Conservation (phyloP, 2,329 filamentous ascomycete genomes). For the Colletotrichum nymphaeae region DNA sequence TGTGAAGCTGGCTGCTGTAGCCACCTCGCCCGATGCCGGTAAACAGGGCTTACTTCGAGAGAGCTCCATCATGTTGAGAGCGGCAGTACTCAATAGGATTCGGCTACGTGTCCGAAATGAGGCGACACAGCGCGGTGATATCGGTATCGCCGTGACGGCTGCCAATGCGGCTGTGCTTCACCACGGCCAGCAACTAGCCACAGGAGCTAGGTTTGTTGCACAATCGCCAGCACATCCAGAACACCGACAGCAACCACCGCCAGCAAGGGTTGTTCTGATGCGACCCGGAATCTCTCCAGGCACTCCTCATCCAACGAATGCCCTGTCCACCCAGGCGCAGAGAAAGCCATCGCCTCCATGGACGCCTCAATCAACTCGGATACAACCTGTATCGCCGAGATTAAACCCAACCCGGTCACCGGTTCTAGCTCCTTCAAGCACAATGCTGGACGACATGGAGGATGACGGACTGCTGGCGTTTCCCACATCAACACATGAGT, state of each 20-base stretch:
- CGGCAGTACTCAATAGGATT: constrained; percentile 73
- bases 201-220: constrained; percentile 46
- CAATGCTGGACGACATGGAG: constrained; percentile 46
- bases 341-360: not conserved
- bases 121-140: constrained; percentile 45
- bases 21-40: constrained; percentile 47
- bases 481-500: constrained; percentile 58
- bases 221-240: constrained; percentile 11
- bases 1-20: constrained; percentile 56
- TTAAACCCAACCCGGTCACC: constrained; percentile 25
- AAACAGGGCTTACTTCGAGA: constrained; percentile 56
- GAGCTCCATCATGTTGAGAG: constrained; percentile 67
- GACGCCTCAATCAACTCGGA: not conserved
- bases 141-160: constrained; percentile 45
- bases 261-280: constrained; percentile 25
- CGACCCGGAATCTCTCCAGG: not conserved
- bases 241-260: constrained; percentile 10
- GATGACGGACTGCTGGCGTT: constrained; percentile 62
- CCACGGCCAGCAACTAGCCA: constrained; percentile 48
- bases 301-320: not conserved
- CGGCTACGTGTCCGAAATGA: constrained; percentile 58
- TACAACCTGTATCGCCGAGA: constrained; percentile 20
- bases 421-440: constrained; percentile 44
- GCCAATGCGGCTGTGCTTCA: constrained; percentile 47
- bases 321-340: not conserved